Conservation (phyloP, 441 rosid species). For the Mallotus repandus region DNA sequence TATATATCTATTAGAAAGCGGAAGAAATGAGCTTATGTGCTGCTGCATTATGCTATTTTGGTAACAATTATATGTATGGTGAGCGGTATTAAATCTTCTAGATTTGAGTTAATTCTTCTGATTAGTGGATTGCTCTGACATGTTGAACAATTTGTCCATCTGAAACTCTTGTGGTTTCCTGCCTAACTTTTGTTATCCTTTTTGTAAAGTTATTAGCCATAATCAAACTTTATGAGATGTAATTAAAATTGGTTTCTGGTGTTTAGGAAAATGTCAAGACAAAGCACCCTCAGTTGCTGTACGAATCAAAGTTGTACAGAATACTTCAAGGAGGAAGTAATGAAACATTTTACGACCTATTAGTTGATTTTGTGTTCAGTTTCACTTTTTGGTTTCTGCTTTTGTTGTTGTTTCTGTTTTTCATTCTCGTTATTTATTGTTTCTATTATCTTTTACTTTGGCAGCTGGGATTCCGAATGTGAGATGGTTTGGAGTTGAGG, state of each 20-base stretch:
- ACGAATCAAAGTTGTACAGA: conserved; percentile 89
- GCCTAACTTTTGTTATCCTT: neutral
- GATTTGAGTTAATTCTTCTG: too few relatives aligned
- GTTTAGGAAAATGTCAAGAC: conserved; percentile 90
- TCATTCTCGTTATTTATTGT: neutral
- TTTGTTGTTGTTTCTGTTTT: neutral
- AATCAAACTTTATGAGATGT: neutral
- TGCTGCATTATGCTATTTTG: too few relatives aligned
- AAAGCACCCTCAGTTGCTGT: conserved; percentile 93
- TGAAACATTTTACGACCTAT: conserved; percentile 12
- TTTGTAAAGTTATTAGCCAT: too few relatives aligned
- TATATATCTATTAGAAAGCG: too few relatives aligned
- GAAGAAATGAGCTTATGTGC: too few relatives aligned
- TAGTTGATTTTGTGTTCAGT: conserved; percentile 4
- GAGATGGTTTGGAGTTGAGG: conserved; percentile 96
- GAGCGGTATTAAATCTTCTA: too few relatives aligned
- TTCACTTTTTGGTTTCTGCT: too few relatives aligned
- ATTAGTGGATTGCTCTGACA: neutral
- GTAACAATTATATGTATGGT: too few relatives aligned
- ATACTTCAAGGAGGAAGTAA: conserved; percentile 99
- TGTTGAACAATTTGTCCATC: neutral
- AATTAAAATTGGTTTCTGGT: conserved; percentile 1
- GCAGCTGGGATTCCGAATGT: conserved; percentile 95
- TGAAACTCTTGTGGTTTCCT: neutral
- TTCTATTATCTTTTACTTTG: conserved; percentile 10